A percentile compares a stretch with the other conserved stretches of the same genome.
Evolutionary conservation across 2,329 filamentous ascomycete species (phyloP).

Genomic region (Scedosporium dehoogii): DNA sequence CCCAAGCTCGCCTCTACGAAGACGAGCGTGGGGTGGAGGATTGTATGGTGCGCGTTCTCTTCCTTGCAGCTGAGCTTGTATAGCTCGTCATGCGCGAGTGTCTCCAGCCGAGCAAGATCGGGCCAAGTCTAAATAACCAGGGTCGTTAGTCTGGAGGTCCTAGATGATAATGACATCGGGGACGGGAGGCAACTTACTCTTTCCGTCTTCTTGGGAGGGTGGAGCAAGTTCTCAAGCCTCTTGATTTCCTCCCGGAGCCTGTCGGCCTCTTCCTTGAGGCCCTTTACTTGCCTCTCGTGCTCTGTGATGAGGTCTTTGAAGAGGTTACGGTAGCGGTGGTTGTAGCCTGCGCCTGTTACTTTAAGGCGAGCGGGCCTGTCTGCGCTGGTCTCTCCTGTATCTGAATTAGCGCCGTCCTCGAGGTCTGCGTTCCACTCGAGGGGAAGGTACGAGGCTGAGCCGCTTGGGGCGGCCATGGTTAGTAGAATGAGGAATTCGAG

Average conservation of each 20-base stretch:
- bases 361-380: background rate
- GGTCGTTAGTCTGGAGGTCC: background rate
- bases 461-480: background rate
- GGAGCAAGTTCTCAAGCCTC: background rate
- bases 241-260: background rate
- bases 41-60: background rate
- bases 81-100: background rate
- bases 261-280: background rate
- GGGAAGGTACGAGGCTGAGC: background rate
- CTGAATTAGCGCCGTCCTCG: slow-evolving; percentile 1
- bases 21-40: background rate
- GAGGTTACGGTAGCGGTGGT: too few relatives aligned
- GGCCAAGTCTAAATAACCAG: background rate
- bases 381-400: background rate
- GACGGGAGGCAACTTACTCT: background rate
- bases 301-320: too few relatives aligned
- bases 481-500: too few relatives aligned
- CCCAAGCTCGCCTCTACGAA: background rate
- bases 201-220: background rate
- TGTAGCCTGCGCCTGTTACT: too few relatives aligned
- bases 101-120: background rate
- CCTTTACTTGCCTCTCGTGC: too few relatives aligned
- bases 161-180: background rate
- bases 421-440: background rate
- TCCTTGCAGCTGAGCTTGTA: slow-evolving; percentile 3